Percentiles rank a stretch among this genome's conserved stretches.
These are phyloP conservation scores for Forsythia viridissima DNA, from an alignment of 257 asterid genomes.

Conservation along the genomic window DNA sequence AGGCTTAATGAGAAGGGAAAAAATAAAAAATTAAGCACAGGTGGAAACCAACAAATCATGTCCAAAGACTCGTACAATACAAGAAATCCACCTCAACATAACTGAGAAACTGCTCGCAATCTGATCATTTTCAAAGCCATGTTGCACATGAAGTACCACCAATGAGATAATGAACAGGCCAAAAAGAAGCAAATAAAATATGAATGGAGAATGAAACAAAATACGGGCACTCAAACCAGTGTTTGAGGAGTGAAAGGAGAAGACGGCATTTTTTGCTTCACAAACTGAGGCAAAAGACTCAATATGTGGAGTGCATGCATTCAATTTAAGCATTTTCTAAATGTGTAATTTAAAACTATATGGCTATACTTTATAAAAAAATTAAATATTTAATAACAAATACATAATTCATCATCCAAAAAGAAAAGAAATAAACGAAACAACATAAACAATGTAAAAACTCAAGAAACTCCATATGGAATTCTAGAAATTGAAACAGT, in stretches of 20 bases:
- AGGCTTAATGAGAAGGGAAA: slow-evolving; percentile 7
- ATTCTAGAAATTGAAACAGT: neutral
- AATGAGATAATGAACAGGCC: neutral
- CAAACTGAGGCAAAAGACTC: neutral
- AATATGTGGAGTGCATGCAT: neutral
- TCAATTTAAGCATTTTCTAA: neutral
- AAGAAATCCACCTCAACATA: neutral
- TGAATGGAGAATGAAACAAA: neutral
- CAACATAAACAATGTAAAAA: neutral
- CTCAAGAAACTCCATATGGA: neutral
- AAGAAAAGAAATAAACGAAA: neutral
- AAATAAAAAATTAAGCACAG: neutral
- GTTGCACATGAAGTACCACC: neutral
- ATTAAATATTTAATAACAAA: too few relatives aligned
- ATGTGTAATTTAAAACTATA: neutral
- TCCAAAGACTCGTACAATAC: neutral
- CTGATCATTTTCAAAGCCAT: neutral
- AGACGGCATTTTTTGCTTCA: neutral
- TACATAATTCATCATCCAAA: neutral
- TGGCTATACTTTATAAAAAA: neutral
- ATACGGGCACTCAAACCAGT: neutral
- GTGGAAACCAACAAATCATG: neutral
- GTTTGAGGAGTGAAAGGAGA: neutral
- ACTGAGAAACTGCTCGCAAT: neutral
- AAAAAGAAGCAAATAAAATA: neutral